Evolutionary conservation across 768 basidiomycete species (phyloP).

Genomic region (Kondoa subrosea): DNA sequence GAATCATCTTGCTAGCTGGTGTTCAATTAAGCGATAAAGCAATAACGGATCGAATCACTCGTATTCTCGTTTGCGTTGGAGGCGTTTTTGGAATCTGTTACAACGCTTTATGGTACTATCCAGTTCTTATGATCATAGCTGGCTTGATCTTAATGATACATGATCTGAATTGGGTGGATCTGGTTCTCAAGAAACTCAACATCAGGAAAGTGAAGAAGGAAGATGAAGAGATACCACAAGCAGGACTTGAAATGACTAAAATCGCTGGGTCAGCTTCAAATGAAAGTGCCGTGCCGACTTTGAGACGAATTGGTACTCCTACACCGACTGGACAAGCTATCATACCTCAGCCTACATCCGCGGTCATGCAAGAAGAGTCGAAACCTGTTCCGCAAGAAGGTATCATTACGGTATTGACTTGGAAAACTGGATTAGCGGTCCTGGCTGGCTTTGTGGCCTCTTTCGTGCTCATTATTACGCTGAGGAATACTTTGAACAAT

Average conservation of each 20-base stretch:
- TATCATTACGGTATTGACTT: slow-evolving; percentile 2
- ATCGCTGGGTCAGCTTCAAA: no score
- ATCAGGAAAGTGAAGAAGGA: no score
- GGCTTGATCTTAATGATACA: slow-evolving; percentile 33
- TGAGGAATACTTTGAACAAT: slow-evolving; percentile 2
- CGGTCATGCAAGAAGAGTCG: background rate
- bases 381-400: background rate
- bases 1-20: slow-evolving; percentile 42
- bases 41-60: slow-evolving; percentile 38
- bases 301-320: no score
- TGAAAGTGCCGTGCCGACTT: no score
- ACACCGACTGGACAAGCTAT: background rate
- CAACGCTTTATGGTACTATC: slow-evolving; percentile 43
- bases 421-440: slow-evolving; percentile 5
- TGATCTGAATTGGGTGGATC: background rate
- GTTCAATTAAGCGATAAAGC: slow-evolving; percentile 38
- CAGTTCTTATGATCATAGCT: slow-evolving; percentile 37
- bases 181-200: background rate
- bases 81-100: slow-evolving; percentile 41
- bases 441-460: background rate
- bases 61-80: slow-evolving; percentile 36
- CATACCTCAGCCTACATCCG: background rate
- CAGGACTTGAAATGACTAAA: no score
- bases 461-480: slow-evolving; percentile 2
- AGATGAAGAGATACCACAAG: no score